Conservation (phyloP, 2,329 filamentous ascomycete genomes). For the Cladorrhinum sp. region DNA sequence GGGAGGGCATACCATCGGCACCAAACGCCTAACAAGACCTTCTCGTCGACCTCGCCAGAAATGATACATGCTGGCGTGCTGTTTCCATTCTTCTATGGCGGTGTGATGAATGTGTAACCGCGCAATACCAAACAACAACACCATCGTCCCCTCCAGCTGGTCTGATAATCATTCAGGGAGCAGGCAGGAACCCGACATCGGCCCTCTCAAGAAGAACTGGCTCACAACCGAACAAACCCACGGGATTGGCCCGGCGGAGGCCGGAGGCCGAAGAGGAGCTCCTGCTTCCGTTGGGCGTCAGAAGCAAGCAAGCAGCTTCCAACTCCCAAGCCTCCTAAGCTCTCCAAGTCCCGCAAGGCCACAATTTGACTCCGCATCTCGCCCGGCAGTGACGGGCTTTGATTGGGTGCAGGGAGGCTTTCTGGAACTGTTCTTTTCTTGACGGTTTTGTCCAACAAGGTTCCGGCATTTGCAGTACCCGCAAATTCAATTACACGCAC, state of each 20-base stretch:
- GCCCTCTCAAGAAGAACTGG: too few relatives aligned
- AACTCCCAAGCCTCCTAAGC: not conserved
- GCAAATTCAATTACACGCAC: not conserved
- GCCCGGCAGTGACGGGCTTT: constrained; percentile 11
- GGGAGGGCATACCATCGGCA: not conserved
- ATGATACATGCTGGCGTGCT: not conserved
- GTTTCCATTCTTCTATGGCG: not conserved
- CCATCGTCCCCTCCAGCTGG: not conserved
- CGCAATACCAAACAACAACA: not conserved
- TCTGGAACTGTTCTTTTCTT: constrained; percentile 24
- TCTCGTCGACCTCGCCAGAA: not conserved
- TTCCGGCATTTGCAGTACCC: not conserved
- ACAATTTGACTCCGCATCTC: constrained; percentile 5
- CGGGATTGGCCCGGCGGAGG: not conserved
- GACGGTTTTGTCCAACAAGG: not conserved
- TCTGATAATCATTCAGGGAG: not conserved
- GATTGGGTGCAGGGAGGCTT: constrained; percentile 17
- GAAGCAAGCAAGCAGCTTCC: not conserved
- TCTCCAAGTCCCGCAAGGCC: not conserved
- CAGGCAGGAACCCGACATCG: constrained; percentile 6
- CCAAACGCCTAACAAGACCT: not conserved
- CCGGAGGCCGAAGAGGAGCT: constrained; percentile 5
- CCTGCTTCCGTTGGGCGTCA: constrained; percentile 14
- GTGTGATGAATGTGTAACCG: not conserved
- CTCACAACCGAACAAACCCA: not conserved